Percentiles rank a stretch among this genome's conserved stretches.
phyloP scores from a whole-genome alignment of 148 eudicot genomes.

The Dianthus caryophyllus region DNA sequence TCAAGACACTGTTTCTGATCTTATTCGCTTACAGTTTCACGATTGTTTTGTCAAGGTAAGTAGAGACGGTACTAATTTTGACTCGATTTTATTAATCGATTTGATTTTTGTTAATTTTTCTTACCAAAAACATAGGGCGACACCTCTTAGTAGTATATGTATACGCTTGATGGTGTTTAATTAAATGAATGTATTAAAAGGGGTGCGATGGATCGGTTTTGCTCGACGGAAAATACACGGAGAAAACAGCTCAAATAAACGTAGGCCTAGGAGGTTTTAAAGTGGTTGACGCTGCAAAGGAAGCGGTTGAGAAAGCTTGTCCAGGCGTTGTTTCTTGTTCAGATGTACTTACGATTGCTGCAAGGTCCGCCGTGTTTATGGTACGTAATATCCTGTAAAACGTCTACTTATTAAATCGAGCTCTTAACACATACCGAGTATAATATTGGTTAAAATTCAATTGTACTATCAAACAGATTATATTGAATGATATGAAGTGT shows the following conservation, averaged over 20 bases:
- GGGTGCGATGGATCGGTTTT: constrained; percentile 16
- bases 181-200: neutral
- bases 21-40: constrained; percentile 17
- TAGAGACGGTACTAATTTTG: neutral
- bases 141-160: neutral
- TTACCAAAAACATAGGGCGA: too few relatives aligned
- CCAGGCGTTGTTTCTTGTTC: constrained; percentile 21
- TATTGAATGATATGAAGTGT: too few relatives aligned
- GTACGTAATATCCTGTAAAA: neutral
- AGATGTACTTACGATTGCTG: constrained; percentile 14
- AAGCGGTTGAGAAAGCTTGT: constrained; percentile 15
- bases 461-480: too few relatives aligned
- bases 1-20: constrained; percentile 11
- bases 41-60: constrained; percentile 18
- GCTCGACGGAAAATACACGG: neutral
- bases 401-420: too few relatives aligned
- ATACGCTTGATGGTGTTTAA: too few relatives aligned
- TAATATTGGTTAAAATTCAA: too few relatives aligned
- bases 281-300: neutral
- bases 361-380: constrained; percentile 17
- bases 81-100: too few relatives aligned
- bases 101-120: too few relatives aligned
- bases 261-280: neutral
- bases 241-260: constrained; percentile 13
- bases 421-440: too few relatives aligned